Evolutionary conservation across 2,329 filamentous ascomycete genomes (phyloP).

Genomic region (Penicillium digitatum): DNA sequence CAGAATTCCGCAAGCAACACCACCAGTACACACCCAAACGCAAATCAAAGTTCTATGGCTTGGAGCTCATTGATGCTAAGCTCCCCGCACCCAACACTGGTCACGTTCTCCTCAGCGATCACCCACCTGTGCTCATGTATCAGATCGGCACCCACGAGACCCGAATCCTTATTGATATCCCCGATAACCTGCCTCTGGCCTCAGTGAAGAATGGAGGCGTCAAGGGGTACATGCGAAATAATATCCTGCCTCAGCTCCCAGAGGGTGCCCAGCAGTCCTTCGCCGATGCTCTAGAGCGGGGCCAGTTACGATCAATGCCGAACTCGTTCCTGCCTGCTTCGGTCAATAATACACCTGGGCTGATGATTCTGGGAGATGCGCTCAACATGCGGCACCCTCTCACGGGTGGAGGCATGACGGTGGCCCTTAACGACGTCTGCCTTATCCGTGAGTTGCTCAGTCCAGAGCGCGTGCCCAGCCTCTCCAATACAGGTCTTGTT

Average conservation of each 20-base stretch:
- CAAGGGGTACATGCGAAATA: conserved; percentile 74
- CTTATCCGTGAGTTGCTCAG: conserved; percentile 70
- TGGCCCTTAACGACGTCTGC: conserved; percentile 88
- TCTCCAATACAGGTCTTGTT: conserved; percentile 65
- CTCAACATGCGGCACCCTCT: conserved; percentile 99
- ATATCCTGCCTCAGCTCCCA: conserved; percentile 75
- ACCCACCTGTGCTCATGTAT: conserved; percentile 80
- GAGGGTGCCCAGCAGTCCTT: conserved; percentile 68
- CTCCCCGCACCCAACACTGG: conserved; percentile 73
- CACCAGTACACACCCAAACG: conserved; percentile 64
- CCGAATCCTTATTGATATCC: conserved; percentile 82
- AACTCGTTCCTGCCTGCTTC: conserved; percentile 87
- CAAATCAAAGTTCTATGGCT: conserved; percentile 84
- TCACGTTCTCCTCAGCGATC: conserved; percentile 79
- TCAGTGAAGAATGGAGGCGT: conserved; percentile 73
- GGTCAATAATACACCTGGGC: conserved; percentile 65
- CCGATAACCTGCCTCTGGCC: conserved; percentile 70
- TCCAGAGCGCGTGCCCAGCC: conserved; percentile 62
- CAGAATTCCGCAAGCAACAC: conserved; percentile 81
- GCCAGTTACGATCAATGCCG: conserved; percentile 84
- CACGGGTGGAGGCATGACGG: conserved; percentile 96
- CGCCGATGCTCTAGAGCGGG: conserved; percentile 68
- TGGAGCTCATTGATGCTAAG: conserved; percentile 84
- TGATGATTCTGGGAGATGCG: conserved; percentile 85
- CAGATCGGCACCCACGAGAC: conserved; percentile 97